These are phyloP conservation scores for Zygoascus meyerae DNA, from an alignment of 1,139 yeast species.

Conservation along the genomic window DNA sequence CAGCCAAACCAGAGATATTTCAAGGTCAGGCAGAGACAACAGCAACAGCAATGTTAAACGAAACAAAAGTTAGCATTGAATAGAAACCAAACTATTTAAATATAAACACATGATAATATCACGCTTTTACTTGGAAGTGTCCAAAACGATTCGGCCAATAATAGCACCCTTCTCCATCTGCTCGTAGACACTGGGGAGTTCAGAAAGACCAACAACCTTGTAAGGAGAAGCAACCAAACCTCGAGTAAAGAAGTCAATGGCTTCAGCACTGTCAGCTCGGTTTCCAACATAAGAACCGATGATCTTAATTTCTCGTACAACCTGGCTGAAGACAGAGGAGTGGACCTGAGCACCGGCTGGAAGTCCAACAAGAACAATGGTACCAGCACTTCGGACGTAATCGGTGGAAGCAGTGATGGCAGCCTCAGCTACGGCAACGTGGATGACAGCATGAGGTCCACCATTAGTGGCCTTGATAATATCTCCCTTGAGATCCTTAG, in stretches of 20 bases:
- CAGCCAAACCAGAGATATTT: no score
- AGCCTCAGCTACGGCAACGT: slow-evolving; percentile 70
- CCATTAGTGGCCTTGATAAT: slow-evolving; percentile 58
- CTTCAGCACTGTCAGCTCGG: slow-evolving; percentile 74
- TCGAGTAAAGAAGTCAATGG: slow-evolving; percentile 63
- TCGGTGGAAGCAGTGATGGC: slow-evolving; percentile 66
- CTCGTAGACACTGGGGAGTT: slow-evolving; percentile 54
- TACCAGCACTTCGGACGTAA: slow-evolving; percentile 69
- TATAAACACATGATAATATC: background rate
- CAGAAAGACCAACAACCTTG: slow-evolving; percentile 58
- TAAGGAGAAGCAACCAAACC: slow-evolving; percentile 67
- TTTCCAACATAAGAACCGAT: slow-evolving; percentile 77
- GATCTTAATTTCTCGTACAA: slow-evolving; percentile 57
- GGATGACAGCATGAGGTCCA: slow-evolving; percentile 73
- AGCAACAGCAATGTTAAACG: no score
- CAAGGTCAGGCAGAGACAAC: no score
- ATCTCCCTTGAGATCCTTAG: slow-evolving; percentile 47
- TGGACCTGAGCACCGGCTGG: slow-evolving; percentile 65
- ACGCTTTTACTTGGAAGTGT: slow-evolving; percentile 38
- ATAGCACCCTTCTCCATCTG: slow-evolving; percentile 68
- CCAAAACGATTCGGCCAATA: slow-evolving; percentile 68
- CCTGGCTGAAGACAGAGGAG: slow-evolving; percentile 60
- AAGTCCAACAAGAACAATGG: slow-evolving; percentile 74
- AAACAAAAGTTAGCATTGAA: no score
- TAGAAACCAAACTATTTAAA: no score